Percentiles rank a stretch among this genome's conserved stretches.
Conservation (phyloP, 139 green algal genomes). For the Monoraphidium neglectum region DNA sequence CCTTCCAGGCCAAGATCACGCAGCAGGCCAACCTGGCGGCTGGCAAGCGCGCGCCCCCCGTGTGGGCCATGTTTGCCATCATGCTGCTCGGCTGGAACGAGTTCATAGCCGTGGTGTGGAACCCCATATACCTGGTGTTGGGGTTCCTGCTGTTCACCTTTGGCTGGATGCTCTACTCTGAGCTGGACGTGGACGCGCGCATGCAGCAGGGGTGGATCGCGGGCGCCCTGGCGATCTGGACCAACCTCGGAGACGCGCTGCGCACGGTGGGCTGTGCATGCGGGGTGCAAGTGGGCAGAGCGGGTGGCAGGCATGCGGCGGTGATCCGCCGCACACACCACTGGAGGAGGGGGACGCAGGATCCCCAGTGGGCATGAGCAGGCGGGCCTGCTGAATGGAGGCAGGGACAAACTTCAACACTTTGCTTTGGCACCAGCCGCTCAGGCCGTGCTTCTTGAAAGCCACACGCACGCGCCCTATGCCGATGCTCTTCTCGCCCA, state of each 20-base stretch:
- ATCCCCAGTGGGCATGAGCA: too few relatives aligned
- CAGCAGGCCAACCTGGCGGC: slow-evolving; percentile 80
- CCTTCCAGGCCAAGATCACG: slow-evolving; percentile 67
- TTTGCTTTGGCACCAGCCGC: too few relatives aligned
- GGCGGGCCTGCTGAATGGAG: too few relatives aligned
- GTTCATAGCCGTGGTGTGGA: slow-evolving; percentile 77
- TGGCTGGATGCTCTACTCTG: slow-evolving; percentile 49
- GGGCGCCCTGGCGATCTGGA: slow-evolving; percentile 19
- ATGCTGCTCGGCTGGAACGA: slow-evolving; percentile 93
- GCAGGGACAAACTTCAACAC: too few relatives aligned
- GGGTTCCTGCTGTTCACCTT: slow-evolving; percentile 52
- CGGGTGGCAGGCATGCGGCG: too few relatives aligned
- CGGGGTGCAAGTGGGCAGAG: not conserved
- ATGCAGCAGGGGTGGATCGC: slow-evolving; percentile 48
- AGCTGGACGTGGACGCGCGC: slow-evolving; percentile 89
- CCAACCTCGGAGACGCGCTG: slow-evolving; percentile 23
- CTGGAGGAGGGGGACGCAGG: too few relatives aligned
- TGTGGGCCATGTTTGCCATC: slow-evolving; percentile 92
- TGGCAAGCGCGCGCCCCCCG: slow-evolving; percentile 67
- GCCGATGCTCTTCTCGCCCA: too few relatives aligned
- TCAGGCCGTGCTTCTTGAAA: too few relatives aligned
- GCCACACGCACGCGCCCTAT: too few relatives aligned
- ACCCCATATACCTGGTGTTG: slow-evolving; percentile 74
- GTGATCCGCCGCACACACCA: too few relatives aligned
- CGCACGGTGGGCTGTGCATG: not conserved